Percentiles rank a stretch among this genome's conserved stretches.
These are phyloP conservation scores for Endoconidiophora laricicola DNA, from an alignment of 2,329 filamentous ascomycete genomes.

Conservation along the genomic window DNA sequence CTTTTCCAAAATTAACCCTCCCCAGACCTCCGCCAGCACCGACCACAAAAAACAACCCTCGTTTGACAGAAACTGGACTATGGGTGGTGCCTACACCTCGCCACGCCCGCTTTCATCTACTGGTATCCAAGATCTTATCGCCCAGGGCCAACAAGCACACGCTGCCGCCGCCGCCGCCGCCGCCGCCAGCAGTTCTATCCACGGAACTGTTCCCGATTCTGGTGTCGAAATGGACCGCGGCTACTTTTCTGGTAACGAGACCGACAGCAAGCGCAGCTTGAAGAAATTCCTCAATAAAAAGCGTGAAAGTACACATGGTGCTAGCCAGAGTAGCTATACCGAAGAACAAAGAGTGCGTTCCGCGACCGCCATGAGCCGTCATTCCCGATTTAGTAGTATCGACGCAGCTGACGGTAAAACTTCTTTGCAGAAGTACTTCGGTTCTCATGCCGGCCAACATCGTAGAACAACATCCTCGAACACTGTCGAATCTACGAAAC, in stretches of 20 bases:
- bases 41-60: conserved; percentile 49
- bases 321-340: conserved; percentile 41
- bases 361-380: conserved; percentile 48
- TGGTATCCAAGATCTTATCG: conserved; percentile 28
- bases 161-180: conserved; percentile 12
- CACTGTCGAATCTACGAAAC: conserved; percentile 37
- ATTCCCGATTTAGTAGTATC: conserved; percentile 63
- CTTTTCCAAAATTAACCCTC: conserved; percentile 51
- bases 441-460: conserved; percentile 28
- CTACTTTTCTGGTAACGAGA: conserved; percentile 83
- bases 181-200: background rate
- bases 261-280: conserved; percentile 45
- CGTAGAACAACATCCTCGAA: conserved; percentile 44
- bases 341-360: conserved; percentile 56
- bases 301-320: conserved; percentile 35
- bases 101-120: conserved; percentile 34
- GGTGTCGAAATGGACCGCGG: conserved; percentile 60
- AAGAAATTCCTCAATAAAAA: conserved; percentile 67
- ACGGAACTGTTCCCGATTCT: conserved; percentile 27
- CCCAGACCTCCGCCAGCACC: conserved; percentile 17
- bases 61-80: conserved; percentile 54
- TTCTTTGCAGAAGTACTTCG: conserved; percentile 57
- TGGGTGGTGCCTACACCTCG: conserved; percentile 30
- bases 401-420: conserved; percentile 52
- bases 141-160: conserved; percentile 16